Base-by-base conservation (phyloP, 2,329 filamentous ascomycete species). In the Colletotrichum eleusines region DNA sequence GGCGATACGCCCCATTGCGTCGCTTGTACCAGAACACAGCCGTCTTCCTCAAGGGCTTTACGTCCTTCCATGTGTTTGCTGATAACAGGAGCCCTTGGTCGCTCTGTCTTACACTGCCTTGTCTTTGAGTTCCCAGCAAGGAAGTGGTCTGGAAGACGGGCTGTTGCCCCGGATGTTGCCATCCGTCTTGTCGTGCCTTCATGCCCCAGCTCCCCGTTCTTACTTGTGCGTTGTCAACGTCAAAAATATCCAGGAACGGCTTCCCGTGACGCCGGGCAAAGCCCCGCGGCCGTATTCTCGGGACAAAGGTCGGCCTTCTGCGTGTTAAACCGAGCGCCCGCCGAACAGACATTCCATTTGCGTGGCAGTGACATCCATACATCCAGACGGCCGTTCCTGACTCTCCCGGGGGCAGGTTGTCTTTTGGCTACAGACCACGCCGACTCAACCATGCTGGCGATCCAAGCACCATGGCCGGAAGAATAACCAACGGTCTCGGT, bases 241-340 rank as follows among this genome's bases (percentile, higher is more conserved):
- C 64, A 50, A 51, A 46, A 20, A 28, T 4, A 20, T 33, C 20
- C 11, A 44, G 20, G 3, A 51, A 40, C 11, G 53, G 18, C 51
- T 23, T 68, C 50, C 64, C 51, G 53, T 58, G 38, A 38, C 48
- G 26, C 66, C 67, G 53, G 51, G 42, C 46, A 61, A 65, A 48
- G 61, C 62, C 51, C 58, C 65, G 55, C 65, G 42, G 60, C 69
- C 72, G 44, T 50, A 46, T 46, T 59, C 60, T 73, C 70, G 72
- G 70, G 38, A 58, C 54, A 66, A 46, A 66, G 38, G 46, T 65
- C 66, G 72, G 42, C 46, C 57, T 70, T 71, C 61, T 71, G 40
- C 18, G 33, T 63, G 38, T 71, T 63, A 50, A 65, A 54, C 66
- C 70, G 72, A 71, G 55, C 66, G 48, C 35, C 51, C 26, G 66